Percentiles rank a stretch among this genome's conserved stretches.
phyloP scores from a whole-genome alignment of 2,329 filamentous ascomycete species.

The Microdochium bolleyi region DNA sequence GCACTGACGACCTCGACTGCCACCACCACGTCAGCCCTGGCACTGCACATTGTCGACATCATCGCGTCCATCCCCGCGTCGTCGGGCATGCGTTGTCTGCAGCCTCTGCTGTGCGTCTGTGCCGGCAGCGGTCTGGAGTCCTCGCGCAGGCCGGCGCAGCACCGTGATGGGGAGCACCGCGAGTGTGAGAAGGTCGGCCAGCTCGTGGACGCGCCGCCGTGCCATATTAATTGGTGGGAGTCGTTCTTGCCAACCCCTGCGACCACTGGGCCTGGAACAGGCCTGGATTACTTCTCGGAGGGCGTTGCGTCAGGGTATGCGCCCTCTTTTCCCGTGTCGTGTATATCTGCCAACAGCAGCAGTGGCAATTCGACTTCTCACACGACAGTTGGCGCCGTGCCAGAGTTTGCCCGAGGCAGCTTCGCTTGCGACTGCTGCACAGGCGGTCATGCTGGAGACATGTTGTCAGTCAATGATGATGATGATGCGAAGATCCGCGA shows the following conservation, averaged over 20 bases:
- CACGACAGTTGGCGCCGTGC: too few relatives aligned
- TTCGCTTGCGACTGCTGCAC: too few relatives aligned
- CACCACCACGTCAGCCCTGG: conserved; percentile 11
- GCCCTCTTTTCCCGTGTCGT: too few relatives aligned
- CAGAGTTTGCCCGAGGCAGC: too few relatives aligned
- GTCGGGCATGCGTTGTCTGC: conserved; percentile 14
- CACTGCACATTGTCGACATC: conserved; percentile 13
- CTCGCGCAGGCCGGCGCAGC: too few relatives aligned
- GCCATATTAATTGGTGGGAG: neutral
- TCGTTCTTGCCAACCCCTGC: neutral
- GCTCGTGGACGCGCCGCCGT: neutral
- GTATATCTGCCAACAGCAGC: too few relatives aligned
- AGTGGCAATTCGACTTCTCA: too few relatives aligned
- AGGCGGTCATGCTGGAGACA: too few relatives aligned
- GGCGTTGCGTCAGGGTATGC: neutral
- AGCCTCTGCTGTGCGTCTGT: conserved; percentile 16
- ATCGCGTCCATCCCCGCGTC: conserved; percentile 9
- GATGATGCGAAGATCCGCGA: neutral
- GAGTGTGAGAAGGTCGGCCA: neutral
- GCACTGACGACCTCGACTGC: conserved; percentile 7
- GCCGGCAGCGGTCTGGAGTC: conserved; percentile 16
- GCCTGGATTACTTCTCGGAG: neutral
- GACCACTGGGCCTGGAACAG: neutral
- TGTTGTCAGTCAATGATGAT: too few relatives aligned
- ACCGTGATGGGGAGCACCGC: neutral